Evolutionary conservation across 306 rosid genomes (phyloP), one percentile per base, ranked within the genome.

Genomic region (Crataegus laevigata): DNA sequence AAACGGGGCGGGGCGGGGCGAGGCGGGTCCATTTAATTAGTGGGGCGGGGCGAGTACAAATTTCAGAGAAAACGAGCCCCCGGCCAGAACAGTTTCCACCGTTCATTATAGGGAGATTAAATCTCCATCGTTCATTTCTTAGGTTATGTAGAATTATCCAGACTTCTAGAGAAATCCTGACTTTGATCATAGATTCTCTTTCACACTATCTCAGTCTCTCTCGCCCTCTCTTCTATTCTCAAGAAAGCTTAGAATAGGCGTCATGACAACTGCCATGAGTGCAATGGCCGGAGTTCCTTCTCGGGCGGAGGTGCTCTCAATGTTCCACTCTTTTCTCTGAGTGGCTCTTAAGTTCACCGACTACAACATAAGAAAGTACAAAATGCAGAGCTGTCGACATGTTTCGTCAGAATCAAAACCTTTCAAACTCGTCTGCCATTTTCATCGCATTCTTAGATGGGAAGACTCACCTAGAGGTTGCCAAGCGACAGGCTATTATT

Each of bases 281-380:
- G 6, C 28, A 11, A 54, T 71, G 11, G 42, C 75, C 3, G 12
- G 36, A 28, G 68, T 60, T 30, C 85, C 83, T 28, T 70, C 87
- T 0, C 40, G 65, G 26, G 45, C 85, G 11, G 78, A 86, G 74
- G 60, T 76, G 18, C 89, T 84, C 0, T 40, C 73, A 0, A 84
- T 90, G 0, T 57, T 69, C 74, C 89, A 84, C 45, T 86, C 88
- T 3, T 75, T 88, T 22, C 72, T 88, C 3, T 86, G 90, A 1
- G 73, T 76, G 1, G 84, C 96, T 24, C 82, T 84, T 1, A 60
- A 73, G 1, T 86, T 90, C 81, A 72, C 82, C 0, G 90, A 90
- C 69, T 90, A 90, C 85, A 88, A 87, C 84, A 77, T 90, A 43
- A 79, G 84, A 34, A 88, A 90, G 62, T 88, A 90, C 87, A 76